Evolutionary conservation across 116 monocot genomes (phyloP).

Genomic region (Cymodocea nodosa): DNA sequence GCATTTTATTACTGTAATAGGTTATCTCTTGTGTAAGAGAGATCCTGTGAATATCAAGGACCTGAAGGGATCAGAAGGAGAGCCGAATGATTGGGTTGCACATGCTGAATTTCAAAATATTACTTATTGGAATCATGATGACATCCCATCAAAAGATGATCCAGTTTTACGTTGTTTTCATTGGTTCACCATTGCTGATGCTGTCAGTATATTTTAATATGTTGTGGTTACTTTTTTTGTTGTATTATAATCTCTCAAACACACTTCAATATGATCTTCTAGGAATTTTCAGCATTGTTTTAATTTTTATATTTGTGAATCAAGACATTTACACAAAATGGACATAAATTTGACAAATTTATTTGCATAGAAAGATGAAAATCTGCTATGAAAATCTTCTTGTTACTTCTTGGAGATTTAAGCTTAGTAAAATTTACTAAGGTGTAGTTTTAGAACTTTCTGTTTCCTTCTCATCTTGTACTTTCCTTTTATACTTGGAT

Average conservation of each 20-base stretch:
- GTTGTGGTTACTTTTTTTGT: not conserved
- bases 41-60: conserved; percentile 5
- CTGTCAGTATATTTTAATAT: conserved; percentile 36
- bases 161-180: conserved; percentile 54
- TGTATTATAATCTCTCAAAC: not conserved
- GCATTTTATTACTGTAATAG: not conserved
- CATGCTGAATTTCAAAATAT: conserved; percentile 55
- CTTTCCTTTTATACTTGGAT: no score
- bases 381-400: no score
- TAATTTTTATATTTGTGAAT: no score
- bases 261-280: not conserved
- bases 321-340: no score
- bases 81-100: conserved; percentile 38
- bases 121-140: conserved; percentile 90
- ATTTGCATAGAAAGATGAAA: no score
- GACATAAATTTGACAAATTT: no score
- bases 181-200: conserved; percentile 78
- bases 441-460: no score
- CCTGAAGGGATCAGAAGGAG: conserved; percentile 7
- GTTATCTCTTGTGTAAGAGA: conserved; percentile 57
- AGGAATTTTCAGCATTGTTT: not conserved
- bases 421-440: no score
- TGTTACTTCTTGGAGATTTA: no score
- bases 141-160: conserved; percentile 59
- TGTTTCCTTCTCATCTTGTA: no score